phyloP scores from a whole-genome alignment of 202 grass and related monocot species.

The Cymbopogon flexuosus region DNA sequence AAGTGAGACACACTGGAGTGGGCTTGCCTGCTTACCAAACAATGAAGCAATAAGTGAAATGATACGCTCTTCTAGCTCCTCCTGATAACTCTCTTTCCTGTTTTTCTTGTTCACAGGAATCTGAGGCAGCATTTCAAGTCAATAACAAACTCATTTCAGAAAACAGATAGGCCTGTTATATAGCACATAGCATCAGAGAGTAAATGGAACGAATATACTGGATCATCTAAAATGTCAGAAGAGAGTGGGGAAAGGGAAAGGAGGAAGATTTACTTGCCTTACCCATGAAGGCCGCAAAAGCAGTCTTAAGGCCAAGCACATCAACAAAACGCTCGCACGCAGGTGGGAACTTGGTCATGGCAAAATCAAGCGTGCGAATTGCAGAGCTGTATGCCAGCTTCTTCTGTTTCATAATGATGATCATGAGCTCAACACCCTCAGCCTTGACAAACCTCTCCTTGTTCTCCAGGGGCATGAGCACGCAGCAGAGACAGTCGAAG shows the following conservation, averaged over 20 bases:
- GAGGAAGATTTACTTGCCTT: slow-evolving; percentile 62
- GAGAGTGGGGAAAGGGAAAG: not conserved
- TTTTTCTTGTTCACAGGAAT: slow-evolving; percentile 82
- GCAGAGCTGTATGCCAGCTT: slow-evolving; percentile 79
- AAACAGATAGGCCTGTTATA: not conserved
- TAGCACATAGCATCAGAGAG: not conserved
- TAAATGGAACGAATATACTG: not conserved
- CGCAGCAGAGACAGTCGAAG: slow-evolving; percentile 88
- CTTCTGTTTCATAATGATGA: slow-evolving; percentile 99
- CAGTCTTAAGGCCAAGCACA: slow-evolving; percentile 89
- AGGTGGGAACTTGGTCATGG: slow-evolving; percentile 87
- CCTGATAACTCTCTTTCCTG: slow-evolving; percentile 75
- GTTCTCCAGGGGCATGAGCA: slow-evolving; percentile 83
- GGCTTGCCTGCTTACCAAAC: slow-evolving; percentile 83
- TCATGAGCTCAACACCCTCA: slow-evolving; percentile 93
- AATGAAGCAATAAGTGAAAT: slow-evolving; percentile 93
- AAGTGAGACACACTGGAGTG: not conserved
- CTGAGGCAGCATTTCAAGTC: slow-evolving; percentile 38
- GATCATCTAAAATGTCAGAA: not conserved
- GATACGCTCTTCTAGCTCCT: slow-evolving; percentile 82
- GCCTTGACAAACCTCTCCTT: slow-evolving; percentile 98
- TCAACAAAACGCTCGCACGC: slow-evolving; percentile 92
- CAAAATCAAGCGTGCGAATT: slow-evolving; percentile 72
- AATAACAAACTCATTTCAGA: not conserved
- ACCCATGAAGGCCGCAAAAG: slow-evolving; percentile 91